phyloP scores from a whole-genome alignment of 805 yeast species.

The Metschnikowia orientalis region DNA sequence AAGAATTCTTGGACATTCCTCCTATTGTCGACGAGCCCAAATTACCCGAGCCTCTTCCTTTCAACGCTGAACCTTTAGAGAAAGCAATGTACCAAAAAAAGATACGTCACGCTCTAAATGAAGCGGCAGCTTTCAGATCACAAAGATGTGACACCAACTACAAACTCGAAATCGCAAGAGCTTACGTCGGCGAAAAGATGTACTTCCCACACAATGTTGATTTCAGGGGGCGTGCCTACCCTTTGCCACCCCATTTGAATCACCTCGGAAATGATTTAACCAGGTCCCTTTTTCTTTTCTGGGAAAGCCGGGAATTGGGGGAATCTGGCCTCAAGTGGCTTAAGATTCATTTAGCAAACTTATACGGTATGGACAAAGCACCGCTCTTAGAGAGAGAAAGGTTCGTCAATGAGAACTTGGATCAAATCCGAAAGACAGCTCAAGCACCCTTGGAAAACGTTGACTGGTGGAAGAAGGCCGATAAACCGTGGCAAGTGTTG shows the following conservation, averaged over 20 bases:
- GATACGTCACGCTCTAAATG: conserved; percentile 54
- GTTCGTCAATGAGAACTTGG: conserved; percentile 55
- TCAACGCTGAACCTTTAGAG: conserved; percentile 66
- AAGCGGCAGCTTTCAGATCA: conserved; percentile 67
- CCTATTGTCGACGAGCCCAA: conserved; percentile 41
- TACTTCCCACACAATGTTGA: conserved; percentile 80
- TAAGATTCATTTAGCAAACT: conserved; percentile 69
- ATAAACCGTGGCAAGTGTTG: conserved; percentile 80
- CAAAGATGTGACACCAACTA: conserved; percentile 92
- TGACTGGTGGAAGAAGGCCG: conserved; percentile 70
- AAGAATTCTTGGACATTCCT: conserved; percentile 70
- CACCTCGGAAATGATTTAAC: conserved; percentile 78
- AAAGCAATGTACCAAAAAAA: conserved; percentile 63
- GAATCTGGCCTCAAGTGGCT: conserved; percentile 65
- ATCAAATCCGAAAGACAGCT: conserved; percentile 54
- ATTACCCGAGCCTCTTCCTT: conserved; percentile 48
- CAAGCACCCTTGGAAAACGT: conserved; percentile 53
- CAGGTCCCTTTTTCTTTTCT: conserved; percentile 64
- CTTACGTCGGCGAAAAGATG: conserved; percentile 70
- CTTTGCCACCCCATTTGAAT: conserved; percentile 74
- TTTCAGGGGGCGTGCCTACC: conserved; percentile 82
- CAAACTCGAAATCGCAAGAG: conserved; percentile 92
- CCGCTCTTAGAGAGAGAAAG: conserved; percentile 59
- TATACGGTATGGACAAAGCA: conserved; percentile 71
- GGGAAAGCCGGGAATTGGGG: conserved; percentile 74